Evolutionary conservation across 2,329 filamentous ascomycete species (phyloP).

Genomic region (Alternaria tenuissima): DNA sequence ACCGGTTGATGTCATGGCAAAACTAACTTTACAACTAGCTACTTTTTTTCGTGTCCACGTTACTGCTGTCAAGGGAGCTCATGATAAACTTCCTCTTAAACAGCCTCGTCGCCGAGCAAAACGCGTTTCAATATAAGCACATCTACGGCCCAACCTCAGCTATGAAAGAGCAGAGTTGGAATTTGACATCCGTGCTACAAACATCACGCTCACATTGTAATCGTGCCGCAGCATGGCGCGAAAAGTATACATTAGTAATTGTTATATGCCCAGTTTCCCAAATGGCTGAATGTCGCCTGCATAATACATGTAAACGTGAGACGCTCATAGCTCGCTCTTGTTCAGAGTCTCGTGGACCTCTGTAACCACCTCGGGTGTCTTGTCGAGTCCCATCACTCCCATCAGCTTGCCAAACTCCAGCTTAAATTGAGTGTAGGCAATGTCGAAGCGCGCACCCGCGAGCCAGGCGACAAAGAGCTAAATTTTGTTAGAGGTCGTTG

Average conservation of each 20-base stretch:
- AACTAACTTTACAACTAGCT: slow-evolving; percentile 66
- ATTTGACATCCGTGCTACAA: slow-evolving; percentile 99
- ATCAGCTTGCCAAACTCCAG: slow-evolving; percentile 54
- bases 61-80: slow-evolving; percentile 24
- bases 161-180: slow-evolving; percentile 84
- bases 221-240: neutral
- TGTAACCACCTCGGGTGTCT: slow-evolving; percentile 22
- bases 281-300: slow-evolving; percentile 32
- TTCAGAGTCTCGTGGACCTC: slow-evolving; percentile 35
- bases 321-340: slow-evolving; percentile 54
- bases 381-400: slow-evolving; percentile 28
- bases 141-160: slow-evolving; percentile 96
- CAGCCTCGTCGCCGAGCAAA: slow-evolving; percentile 43
- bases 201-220: slow-evolving; percentile 14
- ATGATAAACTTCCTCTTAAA: slow-evolving; percentile 19
- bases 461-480: slow-evolving; percentile 81
- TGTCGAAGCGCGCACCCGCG: slow-evolving; percentile 83
- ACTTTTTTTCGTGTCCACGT: slow-evolving; percentile 28
- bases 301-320: slow-evolving; percentile 42
- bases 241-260: slow-evolving; percentile 38
- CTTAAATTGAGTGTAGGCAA: slow-evolving; percentile 67
- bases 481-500: slow-evolving; percentile 24
- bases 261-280: slow-evolving; percentile 21
- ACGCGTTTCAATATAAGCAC: slow-evolving; percentile 69
- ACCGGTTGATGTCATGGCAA: slow-evolving; percentile 53